Conservation (phyloP, 2,329 filamentous ascomycete genomes). For the Grosmannia penicillata region DNA sequence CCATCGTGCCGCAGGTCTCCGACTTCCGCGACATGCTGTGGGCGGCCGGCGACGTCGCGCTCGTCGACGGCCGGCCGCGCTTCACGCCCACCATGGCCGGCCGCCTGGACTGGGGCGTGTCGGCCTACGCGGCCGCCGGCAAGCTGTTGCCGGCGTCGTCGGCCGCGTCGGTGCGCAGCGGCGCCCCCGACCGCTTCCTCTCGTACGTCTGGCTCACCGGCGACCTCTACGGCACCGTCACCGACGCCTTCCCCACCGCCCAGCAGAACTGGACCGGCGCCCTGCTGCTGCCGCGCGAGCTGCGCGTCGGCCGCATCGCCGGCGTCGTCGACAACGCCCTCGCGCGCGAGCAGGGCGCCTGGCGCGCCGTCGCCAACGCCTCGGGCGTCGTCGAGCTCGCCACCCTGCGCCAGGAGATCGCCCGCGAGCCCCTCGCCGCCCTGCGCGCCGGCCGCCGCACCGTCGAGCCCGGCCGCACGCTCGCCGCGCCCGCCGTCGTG, state of each 20-base stretch:
- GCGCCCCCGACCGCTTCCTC: slow-evolving; percentile 1
- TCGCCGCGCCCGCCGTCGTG: neutral
- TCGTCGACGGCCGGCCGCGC: neutral
- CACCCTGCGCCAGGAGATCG: slow-evolving; percentile 1
- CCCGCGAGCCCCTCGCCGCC: neutral
- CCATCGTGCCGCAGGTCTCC: slow-evolving; percentile 2
- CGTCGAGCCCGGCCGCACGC: neutral
- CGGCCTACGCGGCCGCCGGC: neutral
- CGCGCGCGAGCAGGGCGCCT: neutral
- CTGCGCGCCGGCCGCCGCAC: neutral
- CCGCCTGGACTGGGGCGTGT: slow-evolving; percentile 2
- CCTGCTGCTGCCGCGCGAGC: slow-evolving; percentile 1
- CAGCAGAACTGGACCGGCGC: slow-evolving; percentile 3
- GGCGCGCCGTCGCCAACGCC: neutral
- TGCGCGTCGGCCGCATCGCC: neutral
- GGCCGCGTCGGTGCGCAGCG: neutral
- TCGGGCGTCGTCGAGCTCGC: neutral
- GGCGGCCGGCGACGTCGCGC: neutral
- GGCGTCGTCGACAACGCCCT: slow-evolving; percentile 1
- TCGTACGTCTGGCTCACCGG: slow-evolving; percentile 1
- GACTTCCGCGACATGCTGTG: slow-evolving; percentile 2
- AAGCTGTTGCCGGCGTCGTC: neutral
- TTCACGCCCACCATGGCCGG: slow-evolving; percentile 1
- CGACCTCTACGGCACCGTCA: slow-evolving; percentile 1
- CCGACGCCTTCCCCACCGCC: neutral